Conservation (phyloP, 768 basidiomycete genomes). For the Fistulinella prunicolor region DNA sequence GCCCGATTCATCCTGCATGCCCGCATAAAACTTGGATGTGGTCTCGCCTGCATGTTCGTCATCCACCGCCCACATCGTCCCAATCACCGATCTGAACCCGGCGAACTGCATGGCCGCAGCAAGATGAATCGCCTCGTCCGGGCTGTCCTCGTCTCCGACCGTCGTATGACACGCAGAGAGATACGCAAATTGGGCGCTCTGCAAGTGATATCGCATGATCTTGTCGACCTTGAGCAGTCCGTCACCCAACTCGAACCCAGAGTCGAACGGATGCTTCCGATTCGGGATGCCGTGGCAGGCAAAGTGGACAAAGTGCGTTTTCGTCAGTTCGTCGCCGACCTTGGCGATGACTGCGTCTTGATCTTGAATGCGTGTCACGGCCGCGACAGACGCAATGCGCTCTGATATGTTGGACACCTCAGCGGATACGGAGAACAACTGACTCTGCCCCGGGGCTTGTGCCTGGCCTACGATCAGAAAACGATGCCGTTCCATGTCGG, state of each 20-base stretch:
- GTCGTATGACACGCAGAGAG: background rate
- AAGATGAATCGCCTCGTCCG: slow-evolving; percentile 5
- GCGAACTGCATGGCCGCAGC: slow-evolving; percentile 2
- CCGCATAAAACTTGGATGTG: background rate
- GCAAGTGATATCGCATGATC: background rate
- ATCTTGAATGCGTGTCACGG: background rate
- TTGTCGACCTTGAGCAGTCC: background rate
- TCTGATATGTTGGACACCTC: background rate
- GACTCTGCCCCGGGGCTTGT: too few species aligned
- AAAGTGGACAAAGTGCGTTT: background rate
- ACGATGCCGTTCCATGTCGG: too few species aligned
- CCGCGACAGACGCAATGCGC: background rate
- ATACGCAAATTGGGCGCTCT: background rate
- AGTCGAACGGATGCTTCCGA: background rate
- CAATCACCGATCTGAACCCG: slow-evolving; percentile 11
- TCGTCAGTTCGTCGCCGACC: background rate
- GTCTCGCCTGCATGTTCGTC: background rate
- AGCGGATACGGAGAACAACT: too few species aligned
- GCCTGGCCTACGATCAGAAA: too few species aligned
- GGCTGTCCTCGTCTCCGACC: background rate
- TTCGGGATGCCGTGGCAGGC: too few species aligned
- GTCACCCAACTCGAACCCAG: background rate
- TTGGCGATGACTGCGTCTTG: background rate
- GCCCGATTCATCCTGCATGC: background rate
- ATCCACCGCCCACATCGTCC: slow-evolving; percentile 15